phyloP scores from a whole-genome alignment of 495 filamentous ascomycete genomes.

The Neurospora sp. region DNA sequence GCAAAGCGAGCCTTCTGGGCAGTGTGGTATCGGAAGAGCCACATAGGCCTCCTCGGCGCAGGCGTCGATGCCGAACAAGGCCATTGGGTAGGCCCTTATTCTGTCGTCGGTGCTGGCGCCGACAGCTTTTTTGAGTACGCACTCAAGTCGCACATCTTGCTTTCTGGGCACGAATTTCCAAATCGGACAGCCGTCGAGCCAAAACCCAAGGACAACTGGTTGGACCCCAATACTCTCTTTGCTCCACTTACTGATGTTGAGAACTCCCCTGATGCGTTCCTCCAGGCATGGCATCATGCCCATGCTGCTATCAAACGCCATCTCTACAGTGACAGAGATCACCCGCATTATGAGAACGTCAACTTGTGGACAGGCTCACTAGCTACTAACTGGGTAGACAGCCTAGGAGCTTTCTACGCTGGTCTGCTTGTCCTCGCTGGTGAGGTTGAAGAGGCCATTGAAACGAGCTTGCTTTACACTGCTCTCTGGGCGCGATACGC shows the following conservation, averaged over 20 bases:
- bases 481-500: conserved; percentile 92
- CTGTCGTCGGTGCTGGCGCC: conserved; percentile 89
- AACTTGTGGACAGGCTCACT: conserved; percentile 73
- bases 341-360: conserved; percentile 86
- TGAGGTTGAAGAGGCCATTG: conserved; percentile 80
- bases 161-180: conserved; percentile 58
- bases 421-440: conserved; percentile 82
- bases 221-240: conserved; percentile 48
- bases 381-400: conserved; percentile 88
- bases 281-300: conserved; percentile 76
- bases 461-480: conserved; percentile 78
- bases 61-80: conserved; percentile 89
- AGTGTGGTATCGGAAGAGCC: conserved; percentile 78
- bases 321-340: conserved; percentile 59
- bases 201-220: conserved; percentile 23
- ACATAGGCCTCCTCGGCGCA: conserved; percentile 78
- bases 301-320: conserved; percentile 82
- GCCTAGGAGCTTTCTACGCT: conserved; percentile 87
- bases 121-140: conserved; percentile 99
- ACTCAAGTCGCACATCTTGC: conserved; percentile 80
- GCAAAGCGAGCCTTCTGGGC: conserved; percentile 93
- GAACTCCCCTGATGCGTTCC: conserved; percentile 66
- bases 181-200: conserved; percentile 32
- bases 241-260: conserved; percentile 50
- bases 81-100: conserved; percentile 75